Evolutionary conservation across 176 grass and related monocot genomes (phyloP), one percentile per base, ranked within the genome.

Genomic region (Panicum miliaceum): DNA sequence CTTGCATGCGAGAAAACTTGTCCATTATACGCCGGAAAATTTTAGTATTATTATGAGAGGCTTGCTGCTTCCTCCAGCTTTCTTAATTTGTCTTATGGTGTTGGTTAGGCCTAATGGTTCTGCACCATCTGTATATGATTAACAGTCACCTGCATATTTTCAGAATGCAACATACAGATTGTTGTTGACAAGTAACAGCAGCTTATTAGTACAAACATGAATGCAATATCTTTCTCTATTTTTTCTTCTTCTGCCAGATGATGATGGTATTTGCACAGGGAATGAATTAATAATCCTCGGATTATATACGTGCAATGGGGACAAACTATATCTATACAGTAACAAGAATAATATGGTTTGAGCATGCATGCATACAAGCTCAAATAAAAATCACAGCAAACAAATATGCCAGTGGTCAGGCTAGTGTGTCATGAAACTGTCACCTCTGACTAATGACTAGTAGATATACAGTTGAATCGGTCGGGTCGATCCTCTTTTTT

Each of bases 371-470:
- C 29, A n/a, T n/a, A 82, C 83, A 41, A 68, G 80, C 80, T 90
- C 81, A 87, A 13, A 47, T 47, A 12, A 80, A 64, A 88, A 71
- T 84, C 65, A 83, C 68, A 77, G 68, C 1, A 64, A 82, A 42
- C 12, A 64, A 82, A 60, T 83, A 83, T 77, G 83, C 53, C 68
- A 86, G 68, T 89, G 86, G 87, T 92, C 86, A 92, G 90, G 89
- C 83, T 89, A 89, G 64, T 86, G 77, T 83, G 86, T 75, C 65
- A 73, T 90, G 22, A 90, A 78, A 72, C 51, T 75, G 82, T 86
- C 86, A 92, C 79, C 83, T 83, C 78, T 89, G 83, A 92, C 82
- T 86, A 92, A 84, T 34, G 36, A 74, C 78, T 83, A 85, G 78
- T 78, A 85, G 65, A 85, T 88, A 82, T 85, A 85, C 72, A 88